Base-by-base conservation (phyloP, 2,329 filamentous ascomycete genomes). In the Arthrobotrys pseudoclavata region DNA sequence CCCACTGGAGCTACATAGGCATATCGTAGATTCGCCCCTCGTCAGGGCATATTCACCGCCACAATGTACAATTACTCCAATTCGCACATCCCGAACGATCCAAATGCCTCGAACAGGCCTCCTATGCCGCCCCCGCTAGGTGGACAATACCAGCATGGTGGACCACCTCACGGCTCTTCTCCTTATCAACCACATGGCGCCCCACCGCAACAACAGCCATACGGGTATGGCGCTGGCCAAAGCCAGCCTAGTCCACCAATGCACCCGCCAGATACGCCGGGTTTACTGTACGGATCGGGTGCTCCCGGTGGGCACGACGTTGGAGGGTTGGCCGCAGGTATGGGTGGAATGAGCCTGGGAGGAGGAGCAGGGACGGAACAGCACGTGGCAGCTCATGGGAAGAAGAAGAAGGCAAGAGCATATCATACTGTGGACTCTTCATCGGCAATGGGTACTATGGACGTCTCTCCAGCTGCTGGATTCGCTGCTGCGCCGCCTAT, bases 401-500 rank as follows among this genome's bases (percentile, higher is more conserved):
- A 87, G 84, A 93, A 94, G 87, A 98, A 97, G 89, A 97, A 97
- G 87, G 92, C 83, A 89, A 93, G 98, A 85, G 95, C 94, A 79
- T 92, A 97, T 84, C 95, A 98, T 84, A 91, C 89, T 45, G 89
- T 98, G 66, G 93, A 95, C 80, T 89, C 92, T 22, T 87, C 90
- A 12, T 87, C 87, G 85, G 86, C 9, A 86, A 88, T 7, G 84
- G 60, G 45, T 45, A 86, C 81, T 91, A 89, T 84, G 72, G 84
- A 85, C 12, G 85, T 84, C 80, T 82, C 86, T 81, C 82, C 85
- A 83, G 76, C 82, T 20, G 37, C 68, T 64, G 75, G 69, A 79
- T 55, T 82, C 81, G 31, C 83, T 81, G 53, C 79, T 81, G 22
- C 61, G 20, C 61, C 42, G 24, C 71, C 75, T 52, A 68, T 66